A percentile compares a stretch with the other conserved stretches of the same genome.
Evolutionary conservation across 1,284 basidiomycete genomes (phyloP).

Genomic region (Xerocomus minutiporus): DNA sequence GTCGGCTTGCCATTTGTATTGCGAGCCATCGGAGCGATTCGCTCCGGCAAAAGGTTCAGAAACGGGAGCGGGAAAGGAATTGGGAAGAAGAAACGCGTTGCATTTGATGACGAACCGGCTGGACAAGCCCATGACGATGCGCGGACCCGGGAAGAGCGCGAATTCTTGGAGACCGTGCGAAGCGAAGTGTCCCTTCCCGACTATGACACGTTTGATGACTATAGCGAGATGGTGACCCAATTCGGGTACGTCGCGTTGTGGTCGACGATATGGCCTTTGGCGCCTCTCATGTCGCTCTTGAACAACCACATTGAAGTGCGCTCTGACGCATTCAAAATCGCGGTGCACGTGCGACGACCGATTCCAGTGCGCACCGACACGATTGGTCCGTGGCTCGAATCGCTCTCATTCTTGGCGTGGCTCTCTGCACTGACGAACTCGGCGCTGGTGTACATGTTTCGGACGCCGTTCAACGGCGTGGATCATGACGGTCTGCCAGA

Average conservation of each 20-base stretch:
- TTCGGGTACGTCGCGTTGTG: constrained; percentile 92
- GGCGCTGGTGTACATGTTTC: constrained; percentile 83
- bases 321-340: constrained; percentile 94
- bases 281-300: constrained; percentile 76
- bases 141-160: constrained; percentile 58
- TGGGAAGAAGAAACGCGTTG: constrained; percentile 62
- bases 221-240: constrained; percentile 93
- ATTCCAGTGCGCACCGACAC: constrained; percentile 84
- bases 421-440: constrained; percentile 81
- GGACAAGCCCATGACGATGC: constrained; percentile 41
- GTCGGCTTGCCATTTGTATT: constrained; percentile 80
- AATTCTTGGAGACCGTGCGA: constrained; percentile 74
- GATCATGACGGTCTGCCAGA: constrained; percentile 3
- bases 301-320: constrained; percentile 93
- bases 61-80: constrained; percentile 29
- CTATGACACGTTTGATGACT: constrained; percentile 81
- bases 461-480: constrained; percentile 32
- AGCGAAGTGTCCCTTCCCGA: constrained; percentile 77
- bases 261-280: constrained; percentile 93
- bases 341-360: constrained; percentile 79
- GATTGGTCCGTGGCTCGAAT: constrained; percentile 93
- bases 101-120: constrained; percentile 61
- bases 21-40: constrained; percentile 55
- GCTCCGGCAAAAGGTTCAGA: constrained; percentile 35
- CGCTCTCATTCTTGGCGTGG: constrained; percentile 85